Percentiles rank a stretch among this genome's conserved stretches.
These are phyloP conservation scores for Malus sylvestris DNA, from an alignment of 306 rosid genomes.

Conservation along the genomic window DNA sequence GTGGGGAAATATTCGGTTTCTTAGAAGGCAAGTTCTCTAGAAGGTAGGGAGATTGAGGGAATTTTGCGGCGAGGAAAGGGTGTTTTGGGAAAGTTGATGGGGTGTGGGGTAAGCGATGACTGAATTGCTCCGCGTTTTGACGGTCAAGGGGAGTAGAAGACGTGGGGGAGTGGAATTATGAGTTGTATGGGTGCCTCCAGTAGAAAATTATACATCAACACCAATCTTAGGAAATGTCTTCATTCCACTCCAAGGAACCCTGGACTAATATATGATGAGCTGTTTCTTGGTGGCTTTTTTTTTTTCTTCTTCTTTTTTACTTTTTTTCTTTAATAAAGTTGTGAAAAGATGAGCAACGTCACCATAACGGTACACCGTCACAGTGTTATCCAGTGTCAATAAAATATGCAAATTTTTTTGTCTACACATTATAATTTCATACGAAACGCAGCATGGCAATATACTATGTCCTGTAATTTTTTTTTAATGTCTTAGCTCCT, in stretches of 20 bases:
- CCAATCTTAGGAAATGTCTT: not conserved
- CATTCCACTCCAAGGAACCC: not conserved
- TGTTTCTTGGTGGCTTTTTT: not conserved
- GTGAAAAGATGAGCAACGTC: too few species aligned
- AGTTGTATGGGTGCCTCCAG: not conserved
- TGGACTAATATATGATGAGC: not conserved
- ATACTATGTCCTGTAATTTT: too few species aligned
- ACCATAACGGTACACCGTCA: too few species aligned
- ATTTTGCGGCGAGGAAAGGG: conserved; percentile 1
- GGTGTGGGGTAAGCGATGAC: not conserved
- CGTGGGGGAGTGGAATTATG: conserved; percentile 5
- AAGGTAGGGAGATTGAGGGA: not conserved
- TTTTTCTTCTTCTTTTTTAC: too few species aligned
- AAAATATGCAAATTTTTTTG: too few species aligned
- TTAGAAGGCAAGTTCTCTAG: conserved; percentile 1
- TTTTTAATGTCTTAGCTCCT: too few species aligned
- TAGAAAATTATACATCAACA: not conserved
- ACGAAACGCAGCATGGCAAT: too few species aligned
- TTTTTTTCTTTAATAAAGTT: too few species aligned
- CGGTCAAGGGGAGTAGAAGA: not conserved
- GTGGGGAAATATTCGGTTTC: conserved; percentile 7
- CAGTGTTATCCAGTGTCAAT: too few species aligned
- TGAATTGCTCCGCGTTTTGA: not conserved
- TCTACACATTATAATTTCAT: too few species aligned
- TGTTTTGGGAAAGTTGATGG: not conserved